Evolutionary conservation across 176 grass and related monocot genomes (phyloP).

Genomic region (Themeda triandra): DNA sequence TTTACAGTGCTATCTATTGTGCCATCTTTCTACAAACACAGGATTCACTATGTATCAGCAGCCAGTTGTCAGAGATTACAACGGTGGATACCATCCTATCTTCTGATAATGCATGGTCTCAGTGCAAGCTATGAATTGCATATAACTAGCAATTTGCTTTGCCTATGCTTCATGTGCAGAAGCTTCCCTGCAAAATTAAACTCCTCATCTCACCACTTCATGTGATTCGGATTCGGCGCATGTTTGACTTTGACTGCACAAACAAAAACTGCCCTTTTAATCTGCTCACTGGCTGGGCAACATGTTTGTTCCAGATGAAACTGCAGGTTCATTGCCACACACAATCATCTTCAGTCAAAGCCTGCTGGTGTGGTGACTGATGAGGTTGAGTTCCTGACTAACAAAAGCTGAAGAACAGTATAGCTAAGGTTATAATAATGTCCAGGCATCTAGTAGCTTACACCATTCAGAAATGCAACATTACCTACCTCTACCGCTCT

Average conservation of each 20-base stretch:
- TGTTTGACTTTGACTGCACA: not conserved
- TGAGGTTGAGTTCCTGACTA: not conserved
- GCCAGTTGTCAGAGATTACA: slow-evolving; percentile 1
- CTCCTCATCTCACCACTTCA: not conserved
- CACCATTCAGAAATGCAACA: not conserved
- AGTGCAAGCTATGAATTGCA: not conserved
- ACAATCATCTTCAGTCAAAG: not conserved
- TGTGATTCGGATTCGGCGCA: not conserved
- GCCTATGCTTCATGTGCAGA: not conserved
- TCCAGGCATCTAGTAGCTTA: not conserved
- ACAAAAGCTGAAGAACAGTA: not conserved
- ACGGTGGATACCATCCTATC: slow-evolving; percentile 10
- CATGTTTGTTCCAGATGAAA: too few relatives aligned
- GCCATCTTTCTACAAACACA: not conserved
- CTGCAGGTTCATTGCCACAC: not conserved
- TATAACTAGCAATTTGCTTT: not conserved
- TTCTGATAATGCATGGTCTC: not conserved
- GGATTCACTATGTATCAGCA: not conserved
- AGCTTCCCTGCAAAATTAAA: not conserved
- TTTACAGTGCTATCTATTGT: slow-evolving; percentile 12
- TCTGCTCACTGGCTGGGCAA: too few relatives aligned
- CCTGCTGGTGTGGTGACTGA: not conserved
- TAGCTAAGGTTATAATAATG: not conserved
- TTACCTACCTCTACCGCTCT: not conserved
- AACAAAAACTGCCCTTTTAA: not conserved